Base-by-base conservation (phyloP, 148 eudicot species). In the Vaccinium darrowii region DNA sequence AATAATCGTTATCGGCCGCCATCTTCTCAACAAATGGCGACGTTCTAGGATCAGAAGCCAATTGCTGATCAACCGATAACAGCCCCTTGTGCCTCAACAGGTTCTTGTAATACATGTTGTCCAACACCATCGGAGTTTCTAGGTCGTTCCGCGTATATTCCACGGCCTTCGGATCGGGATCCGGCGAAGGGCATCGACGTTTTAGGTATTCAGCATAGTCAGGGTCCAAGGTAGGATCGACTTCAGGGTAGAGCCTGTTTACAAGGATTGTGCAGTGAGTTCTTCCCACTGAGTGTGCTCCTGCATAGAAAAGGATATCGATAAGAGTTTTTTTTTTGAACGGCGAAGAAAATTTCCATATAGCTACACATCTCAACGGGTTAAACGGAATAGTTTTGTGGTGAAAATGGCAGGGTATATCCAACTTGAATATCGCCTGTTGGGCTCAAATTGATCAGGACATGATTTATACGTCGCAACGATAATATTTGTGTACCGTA, bases 221-320 rank as follows among this genome's bases (percentile, higher is more conserved):
- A 3, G 94, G 91, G 79, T 93, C 93, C 72, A 95, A 52, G 9
- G 93, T 93, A 4, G 97, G 93, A 83, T 95, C 98, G 1, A 89
- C 90, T 0, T 85, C 85, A 14, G 98, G 98, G 85, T 95, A 95
- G n/a, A 95, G 88, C 50, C 98, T 87, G 49, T 86, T 53, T 1
- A 95, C 95, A 6, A 95, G 81, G 88, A 93, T 93, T 8, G 78
- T 25, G 80, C 98, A 95, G 78, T 93, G 98, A 15, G 91, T 92
- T 81, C 98, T 85, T 14, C 98, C 98, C 1, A 93, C 95, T 0
- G 98, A 95, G 88, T 95, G 98, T 74, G 98, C 98, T 23, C 98
- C 98, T 95, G 86, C 56, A 54, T 75, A 23, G 18, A 77, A 11
- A 72, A 14, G 36, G 12, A 13, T 23, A 53, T 27, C 39, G 16